Percentiles rank a stretch among this genome's conserved stretches.
phyloP scores from a whole-genome alignment of 352 stramenopile genomes.

The Phytopythium aichiense region DNA sequence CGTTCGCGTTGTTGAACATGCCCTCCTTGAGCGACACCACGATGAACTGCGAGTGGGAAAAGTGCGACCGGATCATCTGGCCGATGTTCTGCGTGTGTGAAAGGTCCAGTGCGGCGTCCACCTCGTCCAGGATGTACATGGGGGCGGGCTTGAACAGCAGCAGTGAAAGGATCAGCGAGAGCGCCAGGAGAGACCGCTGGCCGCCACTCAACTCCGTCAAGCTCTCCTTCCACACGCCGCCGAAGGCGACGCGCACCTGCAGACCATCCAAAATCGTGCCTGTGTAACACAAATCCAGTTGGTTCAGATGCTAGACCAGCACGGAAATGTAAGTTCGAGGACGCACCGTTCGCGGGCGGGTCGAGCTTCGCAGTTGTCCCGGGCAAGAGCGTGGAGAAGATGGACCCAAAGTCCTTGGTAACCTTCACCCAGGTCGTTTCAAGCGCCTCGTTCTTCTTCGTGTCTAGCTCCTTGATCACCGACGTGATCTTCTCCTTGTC shows the following conservation, averaged over 20 bases:
- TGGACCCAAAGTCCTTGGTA: slow-evolving; percentile 99
- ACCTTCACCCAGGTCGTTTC: slow-evolving; percentile 98
- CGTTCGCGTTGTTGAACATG: slow-evolving; percentile 99
- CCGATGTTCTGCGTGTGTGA: slow-evolving; percentile 99
- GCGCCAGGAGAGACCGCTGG: slow-evolving; percentile 97
- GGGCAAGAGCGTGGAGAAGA: slow-evolving; percentile 98
- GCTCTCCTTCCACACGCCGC: slow-evolving; percentile 98
- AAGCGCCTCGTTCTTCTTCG: slow-evolving; percentile 98
- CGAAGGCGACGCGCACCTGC: slow-evolving; percentile 99
- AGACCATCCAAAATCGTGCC: slow-evolving; percentile 91
- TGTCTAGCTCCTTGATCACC: slow-evolving; percentile 98
- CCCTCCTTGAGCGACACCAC: slow-evolving; percentile 99
- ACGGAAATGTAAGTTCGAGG: neutral
- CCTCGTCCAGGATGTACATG: slow-evolving; percentile 99
- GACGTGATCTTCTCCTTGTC: slow-evolving; percentile 99
- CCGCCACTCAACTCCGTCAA: slow-evolving; percentile 98
- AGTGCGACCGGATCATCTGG: slow-evolving; percentile 99
- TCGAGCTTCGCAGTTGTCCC: slow-evolving; percentile 98
- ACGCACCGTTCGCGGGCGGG: slow-evolving; percentile 86
- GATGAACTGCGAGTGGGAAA: slow-evolving; percentile 99
- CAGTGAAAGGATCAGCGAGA: slow-evolving; percentile 98
- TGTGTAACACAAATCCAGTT: slow-evolving; percentile 18
- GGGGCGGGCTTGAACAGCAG: slow-evolving; percentile 99
- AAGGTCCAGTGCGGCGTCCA: slow-evolving; percentile 99
- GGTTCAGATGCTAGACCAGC: slow-evolving; percentile 2